Percentiles rank a stretch among this genome's conserved stretches.
phyloP scores from a whole-genome alignment of 768 basidiomycete species.

The Lentinus tigrinus region DNA sequence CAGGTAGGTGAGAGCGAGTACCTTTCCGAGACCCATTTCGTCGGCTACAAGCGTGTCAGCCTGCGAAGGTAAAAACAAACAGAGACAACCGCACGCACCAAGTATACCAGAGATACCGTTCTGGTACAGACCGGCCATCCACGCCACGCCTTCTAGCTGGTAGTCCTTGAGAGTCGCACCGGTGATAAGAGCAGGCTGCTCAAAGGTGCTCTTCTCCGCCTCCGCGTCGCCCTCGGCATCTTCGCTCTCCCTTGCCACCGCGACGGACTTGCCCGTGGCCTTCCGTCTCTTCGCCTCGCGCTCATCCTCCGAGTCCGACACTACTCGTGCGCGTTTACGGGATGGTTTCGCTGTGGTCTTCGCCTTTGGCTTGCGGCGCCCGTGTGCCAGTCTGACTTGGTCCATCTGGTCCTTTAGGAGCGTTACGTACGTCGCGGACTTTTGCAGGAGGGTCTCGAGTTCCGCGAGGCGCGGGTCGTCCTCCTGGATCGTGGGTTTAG shows the following conservation, averaged over 20 bases:
- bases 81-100: slow-evolving; percentile 41
- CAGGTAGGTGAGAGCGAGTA: slow-evolving; percentile 27
- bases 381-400: slow-evolving; percentile 19
- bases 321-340: slow-evolving; percentile 13
- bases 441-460: slow-evolving; percentile 69
- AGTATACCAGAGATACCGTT: slow-evolving; percentile 83
- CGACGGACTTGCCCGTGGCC: background rate
- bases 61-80: background rate
- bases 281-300: slow-evolving; percentile 26
- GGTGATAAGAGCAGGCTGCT: slow-evolving; percentile 78
- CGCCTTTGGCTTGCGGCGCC: slow-evolving; percentile 17
- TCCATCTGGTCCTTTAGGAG: slow-evolving; percentile 78
- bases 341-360: slow-evolving; percentile 1
- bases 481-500: background rate
- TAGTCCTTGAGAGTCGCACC: slow-evolving; percentile 87
- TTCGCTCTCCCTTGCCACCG: background rate
- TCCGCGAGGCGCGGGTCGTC: slow-evolving; percentile 20
- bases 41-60: slow-evolving; percentile 55
- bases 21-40: slow-evolving; percentile 94
- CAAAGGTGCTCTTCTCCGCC: slow-evolving; percentile 34
- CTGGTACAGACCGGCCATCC: slow-evolving; percentile 88
- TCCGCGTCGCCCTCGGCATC: background rate
- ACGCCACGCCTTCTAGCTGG: slow-evolving; percentile 91
- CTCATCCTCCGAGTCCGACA: slow-evolving; percentile 17
- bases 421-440: slow-evolving; percentile 72